Evolutionary conservation across 1,139 yeast genomes (phyloP).

Genomic region (Yamadazyma kanchanaburiensis): DNA sequence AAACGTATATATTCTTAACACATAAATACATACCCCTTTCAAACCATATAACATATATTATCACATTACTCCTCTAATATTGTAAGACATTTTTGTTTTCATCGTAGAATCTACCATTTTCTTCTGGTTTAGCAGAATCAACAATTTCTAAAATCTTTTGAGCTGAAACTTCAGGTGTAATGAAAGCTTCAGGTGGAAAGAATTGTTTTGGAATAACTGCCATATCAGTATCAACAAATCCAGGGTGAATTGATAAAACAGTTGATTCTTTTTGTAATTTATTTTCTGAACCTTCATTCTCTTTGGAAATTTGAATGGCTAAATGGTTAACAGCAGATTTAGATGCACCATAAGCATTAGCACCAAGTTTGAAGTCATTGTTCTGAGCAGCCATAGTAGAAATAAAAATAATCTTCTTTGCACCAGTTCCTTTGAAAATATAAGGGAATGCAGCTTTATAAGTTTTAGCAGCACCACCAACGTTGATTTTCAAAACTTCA

Average conservation of each 20-base stretch:
- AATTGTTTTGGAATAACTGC: constrained; percentile 4
- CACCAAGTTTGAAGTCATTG: constrained; percentile 1
- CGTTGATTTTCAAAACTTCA: constrained; percentile 7
- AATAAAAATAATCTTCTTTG: constrained; percentile 9
- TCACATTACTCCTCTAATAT: too few species aligned
- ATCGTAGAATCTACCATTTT: not conserved
- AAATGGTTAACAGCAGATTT: constrained; percentile 12
- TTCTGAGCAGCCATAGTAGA: constrained; percentile 6
- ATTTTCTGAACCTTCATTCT: constrained; percentile 4
- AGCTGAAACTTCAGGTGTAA: constrained; percentile 1
- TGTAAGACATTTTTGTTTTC: not conserved
- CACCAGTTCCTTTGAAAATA: constrained; percentile 7
- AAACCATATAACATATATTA: too few species aligned
- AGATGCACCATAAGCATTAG: constrained; percentile 13
- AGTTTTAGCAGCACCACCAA: constrained; percentile 11
- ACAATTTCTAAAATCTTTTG: not conserved
- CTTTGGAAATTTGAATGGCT: constrained; percentile 9
- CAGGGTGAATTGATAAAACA: constrained; percentile 9
- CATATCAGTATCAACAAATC: constrained; percentile 10
- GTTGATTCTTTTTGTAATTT: constrained; percentile 4
- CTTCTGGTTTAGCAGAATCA: too few species aligned
- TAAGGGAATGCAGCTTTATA: constrained; percentile 11
- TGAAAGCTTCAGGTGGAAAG: constrained; percentile 1
- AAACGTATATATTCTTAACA: too few species aligned
- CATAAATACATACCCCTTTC: too few species aligned